Base-by-base conservation (phyloP, 2,329 filamentous ascomycete genomes). In the Cladophialophora chaetospira region DNA sequence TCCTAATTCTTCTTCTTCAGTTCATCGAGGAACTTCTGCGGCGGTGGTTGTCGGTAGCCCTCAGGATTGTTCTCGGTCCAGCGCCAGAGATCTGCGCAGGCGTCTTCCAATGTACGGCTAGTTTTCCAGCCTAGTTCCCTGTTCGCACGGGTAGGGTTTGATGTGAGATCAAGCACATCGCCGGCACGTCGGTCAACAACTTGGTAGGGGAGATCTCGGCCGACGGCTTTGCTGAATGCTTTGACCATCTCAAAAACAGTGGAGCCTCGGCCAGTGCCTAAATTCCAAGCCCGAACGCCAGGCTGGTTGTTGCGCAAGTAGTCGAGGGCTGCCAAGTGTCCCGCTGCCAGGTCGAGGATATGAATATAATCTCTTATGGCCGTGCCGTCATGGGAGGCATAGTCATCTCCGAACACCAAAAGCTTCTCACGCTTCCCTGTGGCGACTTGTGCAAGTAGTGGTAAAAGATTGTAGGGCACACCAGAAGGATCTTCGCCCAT, bases 401-500 rank as follows among this genome's bases (percentile, higher is more conserved):
- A 99, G 79, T 99, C 92, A 65, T 96, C 88, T 62, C 94, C 94
- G 71, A 96, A 99, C 9, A 99, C 91, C 58, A 96, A 78, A 49
- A 99, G 82, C 81, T 97, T 97, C 70, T 96, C 89, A 64, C 93
- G 85, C 72, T 97, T 91, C 67, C 94, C 94, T 26, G 94, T 95
- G 11, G 94, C 94, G 42, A 99, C 94, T 79, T 97, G 92, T 54
- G 93, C 94, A 21, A 99, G 84, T 58, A 99, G 81, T 15, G 94
- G 94, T 40, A 99, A 85, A 62, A 99, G 82, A 79, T 99, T 99
- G 82, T 91, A 97, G 1, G 94, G 94, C 19, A 97, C 85, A 58
- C 94, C 94, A 73, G 96, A 88, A 43, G 94, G 94, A 75, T 99
- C 94, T 79, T 99, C 94, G 66, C 94, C 94, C 91, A 99, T 96